phyloP scores from a whole-genome alignment of 2,329 filamentous ascomycete genomes.

The Sclerotinia trifoliorum region DNA sequence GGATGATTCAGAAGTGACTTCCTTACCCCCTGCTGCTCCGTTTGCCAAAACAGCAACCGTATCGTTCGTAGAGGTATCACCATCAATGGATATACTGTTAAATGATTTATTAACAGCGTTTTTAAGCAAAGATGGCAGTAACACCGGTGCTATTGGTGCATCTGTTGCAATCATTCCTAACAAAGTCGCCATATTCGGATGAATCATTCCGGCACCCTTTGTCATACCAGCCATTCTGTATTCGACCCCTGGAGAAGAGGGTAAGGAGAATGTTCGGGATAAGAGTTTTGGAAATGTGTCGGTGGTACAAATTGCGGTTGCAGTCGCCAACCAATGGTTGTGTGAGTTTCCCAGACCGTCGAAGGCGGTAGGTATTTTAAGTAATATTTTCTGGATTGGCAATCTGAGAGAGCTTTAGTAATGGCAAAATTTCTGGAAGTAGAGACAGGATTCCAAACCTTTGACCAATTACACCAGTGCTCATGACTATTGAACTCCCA shows the following conservation, averaged over 20 bases:
- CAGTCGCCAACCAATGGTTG: constrained; percentile 79
- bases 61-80: constrained; percentile 97
- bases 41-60: constrained; percentile 94
- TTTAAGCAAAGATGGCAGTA: constrained; percentile 68
- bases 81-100: constrained; percentile 96
- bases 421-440: not conserved
- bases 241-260: constrained; percentile 71
- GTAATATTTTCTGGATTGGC: constrained; percentile 85
- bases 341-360: constrained; percentile 70
- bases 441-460: constrained; percentile 48
- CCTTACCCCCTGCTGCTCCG: constrained; percentile 76
- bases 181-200: constrained; percentile 95
- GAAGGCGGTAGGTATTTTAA: constrained; percentile 76
- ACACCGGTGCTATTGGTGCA: constrained; percentile 68
- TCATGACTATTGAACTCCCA: constrained; percentile 87
- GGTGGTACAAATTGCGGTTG: constrained; percentile 91
- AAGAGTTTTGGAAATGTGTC: constrained; percentile 96
- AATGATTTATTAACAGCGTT: constrained; percentile 80
- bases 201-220: constrained; percentile 97
- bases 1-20: constrained; percentile 53
- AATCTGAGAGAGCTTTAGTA: constrained; percentile 51
- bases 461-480: constrained; percentile 95
- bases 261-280: constrained; percentile 74
- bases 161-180: constrained; percentile 89
- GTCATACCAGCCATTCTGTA: constrained; percentile 91